Evolutionary conservation across 176 grass and related monocot species (phyloP), one percentile per base, ranked within the genome.

Genomic region (Juncus inflexus): DNA sequence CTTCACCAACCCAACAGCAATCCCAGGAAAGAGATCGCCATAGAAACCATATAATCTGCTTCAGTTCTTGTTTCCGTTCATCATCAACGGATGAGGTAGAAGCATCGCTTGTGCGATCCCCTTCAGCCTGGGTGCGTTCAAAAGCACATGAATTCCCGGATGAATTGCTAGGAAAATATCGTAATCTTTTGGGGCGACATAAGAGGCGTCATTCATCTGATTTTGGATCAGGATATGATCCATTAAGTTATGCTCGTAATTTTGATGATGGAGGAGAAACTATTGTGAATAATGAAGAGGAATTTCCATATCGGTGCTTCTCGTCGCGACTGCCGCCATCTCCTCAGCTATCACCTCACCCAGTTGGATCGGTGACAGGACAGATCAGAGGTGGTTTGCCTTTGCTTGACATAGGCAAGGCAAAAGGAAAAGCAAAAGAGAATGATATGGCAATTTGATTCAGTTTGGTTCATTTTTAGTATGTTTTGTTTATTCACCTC

Each of bases 221-320:
- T 14, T 68, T 77, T 7, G 54, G 42, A n/a, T n/a, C n/a, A n/a
- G n/a, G n/a, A 16, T 77, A 69, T 9, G 64, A 77, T n/a, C 75
- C 42, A 1, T 35, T 61, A 6, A 77, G 75, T 50, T 77, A 77
- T 40, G 53, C 75, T 0, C 62, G 63, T 42, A 77, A 77, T 39
- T 77, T 77, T 7, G 75, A 77, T 40, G 64, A 69, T 15, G 75
- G 75, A 53, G 15, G 43, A 71, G 52, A 42, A 59, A 43, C 37
- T 36, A 45, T 12, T 45, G 39, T 15, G 57, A 41, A 35, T 8
- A 42, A 35, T n/a, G 54, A 58, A 58, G 52, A 71, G 54, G 67
- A 71, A 16, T 58, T 70, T 10, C 53, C 50, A 4, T 71, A 71
- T n/a, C 40, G 42, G 4, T 71, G 53, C 12, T 71, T 71, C 57